These are phyloP conservation scores for Syzygium aqueum DNA, from an alignment of 345 rosid genomes.

Conservation along the genomic window DNA sequence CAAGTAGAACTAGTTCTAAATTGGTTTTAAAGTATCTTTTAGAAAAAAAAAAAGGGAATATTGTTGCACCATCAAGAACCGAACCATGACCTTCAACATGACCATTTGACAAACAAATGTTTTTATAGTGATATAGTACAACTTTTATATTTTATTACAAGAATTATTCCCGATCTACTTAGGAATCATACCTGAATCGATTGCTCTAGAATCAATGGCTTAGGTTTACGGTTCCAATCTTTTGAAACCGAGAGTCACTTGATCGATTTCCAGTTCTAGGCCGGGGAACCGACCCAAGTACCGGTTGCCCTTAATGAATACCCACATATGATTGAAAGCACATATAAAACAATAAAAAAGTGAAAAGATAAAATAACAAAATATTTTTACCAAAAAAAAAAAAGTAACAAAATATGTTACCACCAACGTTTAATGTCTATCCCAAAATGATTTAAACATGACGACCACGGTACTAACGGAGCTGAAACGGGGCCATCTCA, in stretches of 20 bases:
- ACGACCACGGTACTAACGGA: fast-evolving
- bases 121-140: background rate
- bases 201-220: background rate
- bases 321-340: background rate
- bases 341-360: background rate
- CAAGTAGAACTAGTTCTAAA: background rate
- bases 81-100: background rate
- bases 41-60: background rate
- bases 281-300: background rate
- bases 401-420: background rate
- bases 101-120: background rate
- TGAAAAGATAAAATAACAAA: background rate
- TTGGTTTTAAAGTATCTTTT: background rate
- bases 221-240: background rate
- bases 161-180: background rate
- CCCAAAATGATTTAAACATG: background rate
- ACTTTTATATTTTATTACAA: background rate
- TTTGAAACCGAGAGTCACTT: background rate
- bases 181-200: no score
- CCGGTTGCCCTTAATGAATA: background rate
- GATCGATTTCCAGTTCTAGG: background rate
- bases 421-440: background rate
- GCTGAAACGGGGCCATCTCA: background rate
- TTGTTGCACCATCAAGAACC: background rate
- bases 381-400: no score